Conservation (phyloP, 2,329 filamentous ascomycete species). For the Didymella lethalis region DNA sequence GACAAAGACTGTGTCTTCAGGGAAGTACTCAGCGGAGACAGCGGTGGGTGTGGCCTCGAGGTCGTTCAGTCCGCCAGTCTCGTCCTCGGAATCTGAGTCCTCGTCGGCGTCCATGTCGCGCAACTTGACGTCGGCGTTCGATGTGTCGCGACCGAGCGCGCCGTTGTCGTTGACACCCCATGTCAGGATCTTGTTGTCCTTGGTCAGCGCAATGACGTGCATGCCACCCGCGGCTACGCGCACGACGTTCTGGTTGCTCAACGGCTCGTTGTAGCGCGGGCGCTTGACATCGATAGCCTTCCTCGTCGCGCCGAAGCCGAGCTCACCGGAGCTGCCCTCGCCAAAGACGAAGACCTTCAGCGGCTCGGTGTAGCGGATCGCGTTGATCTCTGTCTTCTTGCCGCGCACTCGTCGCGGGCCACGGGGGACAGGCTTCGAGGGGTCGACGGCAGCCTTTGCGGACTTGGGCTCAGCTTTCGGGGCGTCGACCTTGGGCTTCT, state of each 20-base stretch:
- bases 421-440: conserved; percentile 37
- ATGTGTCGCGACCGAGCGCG: conserved; percentile 77
- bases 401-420: conserved; percentile 43
- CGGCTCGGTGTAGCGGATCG: conserved; percentile 64
- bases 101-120: conserved; percentile 60
- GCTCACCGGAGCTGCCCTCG: conserved; percentile 80
- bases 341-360: conserved; percentile 83
- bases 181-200: conserved; percentile 81
- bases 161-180: conserved; percentile 91
- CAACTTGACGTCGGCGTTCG: conserved; percentile 68
- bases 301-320: conserved; percentile 75
- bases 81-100: conserved; percentile 56
- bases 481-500: conserved; percentile 35
- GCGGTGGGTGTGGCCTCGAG: conserved; percentile 71
- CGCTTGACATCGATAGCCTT: conserved; percentile 76
- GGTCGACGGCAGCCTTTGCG: conserved; percentile 25
- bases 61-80: conserved; percentile 74
- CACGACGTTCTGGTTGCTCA: conserved; percentile 71
- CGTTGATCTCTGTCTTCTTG: conserved; percentile 64
- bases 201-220: conserved; percentile 79
- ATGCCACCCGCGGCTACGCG: conserved; percentile 81
- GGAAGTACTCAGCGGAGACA: conserved; percentile 64
- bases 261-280: conserved; percentile 71
- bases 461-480: conserved; percentile 29
- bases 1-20: conserved; percentile 68